Base-by-base conservation (phyloP, 2,329 filamentous ascomycete genomes). In the Diaporthe vaccinii region DNA sequence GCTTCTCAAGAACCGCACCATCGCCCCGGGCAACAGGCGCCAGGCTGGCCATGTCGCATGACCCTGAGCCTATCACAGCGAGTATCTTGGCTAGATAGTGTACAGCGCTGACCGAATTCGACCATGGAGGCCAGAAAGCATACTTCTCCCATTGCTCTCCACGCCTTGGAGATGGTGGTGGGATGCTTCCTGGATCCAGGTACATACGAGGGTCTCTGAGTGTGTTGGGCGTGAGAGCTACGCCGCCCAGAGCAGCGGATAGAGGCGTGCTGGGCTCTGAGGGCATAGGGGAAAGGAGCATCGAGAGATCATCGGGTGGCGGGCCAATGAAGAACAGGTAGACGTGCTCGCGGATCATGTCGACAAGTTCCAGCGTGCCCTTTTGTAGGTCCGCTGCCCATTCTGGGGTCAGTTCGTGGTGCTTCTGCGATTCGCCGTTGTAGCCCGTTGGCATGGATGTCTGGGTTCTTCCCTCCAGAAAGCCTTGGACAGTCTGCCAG, bases 61-160 rank as follows among this genome's bases (percentile, higher is more conserved):
- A 94, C 3, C 94, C 96, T 2, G 93, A 93, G n/a, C 96, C 95
- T 5, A 99, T 91, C 4, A 98, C 87, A 0, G 92, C 88, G 31
- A 98, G 87, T 82, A 97, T 93, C 82, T 94, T 95, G 69, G 94
- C 92, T 7, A 99, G 89, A 81, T 98, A 98, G 82, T 98, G 91
- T 2, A 96, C 94, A n/a, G 94, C 96, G 75, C 95, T 97, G 34
- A 98, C 86, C 0, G 96, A 96, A 81, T 98, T 98, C 2, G 95
- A 94, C 85, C 94, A 93, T 0, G 96, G 97, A 5, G 96, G 96
- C 96, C 96, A 98, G 84, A 98, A 99, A 0, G 96, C 96, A 83
- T 97, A 91, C 85, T 96, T 93, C 81, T 98, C 97, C 95, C 95
- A 98, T 0, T 93, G 86, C 79, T 98, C 95, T 8, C 96, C 96